A percentile compares a stretch with the other conserved stretches of the same genome.
phyloP scores from a whole-genome alignment of 2,329 filamentous ascomycete genomes.

The Penicillium sp. region DNA sequence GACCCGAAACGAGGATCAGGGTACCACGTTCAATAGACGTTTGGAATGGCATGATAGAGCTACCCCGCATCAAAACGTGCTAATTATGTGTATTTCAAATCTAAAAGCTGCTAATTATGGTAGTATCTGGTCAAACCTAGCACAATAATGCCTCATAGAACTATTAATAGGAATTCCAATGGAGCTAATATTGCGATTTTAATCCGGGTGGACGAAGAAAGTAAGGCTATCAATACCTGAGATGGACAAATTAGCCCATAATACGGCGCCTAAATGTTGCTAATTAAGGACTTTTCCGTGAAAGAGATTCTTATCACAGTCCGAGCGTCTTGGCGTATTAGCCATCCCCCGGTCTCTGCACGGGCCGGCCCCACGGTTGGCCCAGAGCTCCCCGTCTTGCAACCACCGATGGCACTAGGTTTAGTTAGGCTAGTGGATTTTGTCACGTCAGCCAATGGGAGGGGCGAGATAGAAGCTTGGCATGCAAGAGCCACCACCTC shows the following conservation, averaged over 20 bases:
- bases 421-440: background rate
- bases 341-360: constrained; percentile 9
- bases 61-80: constrained; percentile 9
- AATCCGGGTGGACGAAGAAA: background rate
- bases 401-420: constrained; percentile 6
- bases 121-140: background rate
- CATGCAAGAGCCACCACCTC: constrained; percentile 18
- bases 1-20: background rate
- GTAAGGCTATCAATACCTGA: background rate
- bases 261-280: constrained; percentile 23
- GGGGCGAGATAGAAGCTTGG: constrained; percentile 24
- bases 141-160: constrained; percentile 4
- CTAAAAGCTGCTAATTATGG: constrained; percentile 16
- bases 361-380: constrained; percentile 13
- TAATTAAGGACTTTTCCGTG: constrained; percentile 25
- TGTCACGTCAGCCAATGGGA: constrained; percentile 9
- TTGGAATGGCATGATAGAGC: background rate
- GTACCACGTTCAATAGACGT: too few species aligned
- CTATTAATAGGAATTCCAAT: constrained; percentile 12
- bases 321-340: constrained; percentile 15
- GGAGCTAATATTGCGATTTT: background rate
- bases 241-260: constrained; percentile 11
- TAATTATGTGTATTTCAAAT: background rate
- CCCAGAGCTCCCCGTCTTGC: background rate
- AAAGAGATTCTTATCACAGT: constrained; percentile 16